Evolutionary conservation across 1,139 yeast genomes (phyloP).

Genomic region (Taiozyma onychis): DNA sequence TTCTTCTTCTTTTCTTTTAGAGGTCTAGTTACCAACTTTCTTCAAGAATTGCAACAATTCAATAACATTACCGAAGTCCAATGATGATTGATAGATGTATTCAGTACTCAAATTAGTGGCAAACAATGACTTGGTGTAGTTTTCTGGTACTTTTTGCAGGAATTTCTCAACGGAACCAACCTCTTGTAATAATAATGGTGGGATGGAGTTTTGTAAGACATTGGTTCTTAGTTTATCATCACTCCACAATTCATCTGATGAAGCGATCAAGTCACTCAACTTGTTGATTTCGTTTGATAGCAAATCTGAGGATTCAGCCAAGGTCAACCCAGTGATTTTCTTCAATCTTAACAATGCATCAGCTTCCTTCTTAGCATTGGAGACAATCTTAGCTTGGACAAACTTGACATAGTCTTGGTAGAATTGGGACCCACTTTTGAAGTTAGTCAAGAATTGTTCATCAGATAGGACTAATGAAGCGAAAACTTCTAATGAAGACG

Average conservation of each 20-base stretch:
- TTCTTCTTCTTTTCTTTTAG: background rate
- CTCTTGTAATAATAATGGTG: slow-evolving; percentile 60
- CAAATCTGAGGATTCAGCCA: slow-evolving; percentile 78
- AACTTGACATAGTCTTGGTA: slow-evolving; percentile 77
- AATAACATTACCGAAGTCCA: slow-evolving; percentile 71
- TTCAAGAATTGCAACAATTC: slow-evolving; percentile 46
- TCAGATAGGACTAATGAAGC: slow-evolving; percentile 93
- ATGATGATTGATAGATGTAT: slow-evolving; percentile 81
- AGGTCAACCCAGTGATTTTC: slow-evolving; percentile 40
- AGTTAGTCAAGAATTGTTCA: slow-evolving; percentile 61
- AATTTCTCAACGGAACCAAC: slow-evolving; percentile 76
- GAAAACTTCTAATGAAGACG: slow-evolving; percentile 90
- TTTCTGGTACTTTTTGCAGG: slow-evolving; percentile 74
- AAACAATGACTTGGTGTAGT: slow-evolving; percentile 83
- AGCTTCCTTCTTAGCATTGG: slow-evolving; percentile 81
- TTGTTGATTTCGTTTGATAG: slow-evolving; percentile 83
- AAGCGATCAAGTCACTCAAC: slow-evolving; percentile 82
- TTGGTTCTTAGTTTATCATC: slow-evolving; percentile 74
- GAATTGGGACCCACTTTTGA: slow-evolving; percentile 53
- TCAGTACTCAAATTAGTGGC: slow-evolving; percentile 88
- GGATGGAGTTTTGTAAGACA: slow-evolving; percentile 72
- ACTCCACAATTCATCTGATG: slow-evolving; percentile 83
- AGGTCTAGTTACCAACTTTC: background rate
- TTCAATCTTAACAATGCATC: slow-evolving; percentile 81
- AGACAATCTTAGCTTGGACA: slow-evolving; percentile 70